Percentiles rank a stretch among this genome's conserved stretches.
Evolutionary conservation across 257 asterid genomes (phyloP).

Genomic region (Lithospermum erythrorhizon): DNA sequence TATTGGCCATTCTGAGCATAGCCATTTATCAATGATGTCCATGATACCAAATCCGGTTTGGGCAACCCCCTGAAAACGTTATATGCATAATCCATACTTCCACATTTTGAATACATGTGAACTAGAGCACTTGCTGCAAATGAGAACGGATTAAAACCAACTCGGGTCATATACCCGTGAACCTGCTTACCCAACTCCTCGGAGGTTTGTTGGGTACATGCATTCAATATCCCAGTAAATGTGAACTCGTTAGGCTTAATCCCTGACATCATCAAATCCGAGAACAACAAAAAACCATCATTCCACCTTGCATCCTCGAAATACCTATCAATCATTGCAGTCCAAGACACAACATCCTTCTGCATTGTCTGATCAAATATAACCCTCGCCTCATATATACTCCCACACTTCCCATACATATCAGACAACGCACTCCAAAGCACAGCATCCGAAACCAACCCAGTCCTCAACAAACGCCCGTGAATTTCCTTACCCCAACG

Average conservation of each 20-base stretch:
- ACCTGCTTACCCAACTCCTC: conserved; percentile 60
- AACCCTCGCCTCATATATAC: conserved; percentile 49
- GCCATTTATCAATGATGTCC: conserved; percentile 68
- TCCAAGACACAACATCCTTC: conserved; percentile 64
- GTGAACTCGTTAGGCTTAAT: conserved; percentile 58
- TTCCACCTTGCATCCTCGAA: conserved; percentile 60
- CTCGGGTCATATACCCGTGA: conserved; percentile 54
- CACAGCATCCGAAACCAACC: conserved; percentile 58
- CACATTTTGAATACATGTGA: conserved; percentile 71
- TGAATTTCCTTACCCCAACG: conserved; percentile 64
- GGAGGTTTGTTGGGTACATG: conserved; percentile 42
- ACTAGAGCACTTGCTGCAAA: conserved; percentile 68
- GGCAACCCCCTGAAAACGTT: conserved; percentile 39
- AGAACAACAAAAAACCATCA: conserved; percentile 49
- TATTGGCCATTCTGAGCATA: conserved; percentile 65
- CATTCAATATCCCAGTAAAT: conserved; percentile 51
- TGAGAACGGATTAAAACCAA: conserved; percentile 46
- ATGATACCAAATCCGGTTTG: conserved; percentile 53
- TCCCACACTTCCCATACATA: conserved; percentile 75
- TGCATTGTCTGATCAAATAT: conserved; percentile 51
- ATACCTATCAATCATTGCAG: conserved; percentile 65
- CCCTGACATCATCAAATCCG: conserved; percentile 32
- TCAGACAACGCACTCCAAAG: conserved; percentile 67
- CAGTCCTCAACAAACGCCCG: conserved; percentile 42
- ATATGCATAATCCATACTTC: conserved; percentile 44